Base-by-base conservation (phyloP, 73 alveolate genomes). In the Blepharisma japonicum region DNA sequence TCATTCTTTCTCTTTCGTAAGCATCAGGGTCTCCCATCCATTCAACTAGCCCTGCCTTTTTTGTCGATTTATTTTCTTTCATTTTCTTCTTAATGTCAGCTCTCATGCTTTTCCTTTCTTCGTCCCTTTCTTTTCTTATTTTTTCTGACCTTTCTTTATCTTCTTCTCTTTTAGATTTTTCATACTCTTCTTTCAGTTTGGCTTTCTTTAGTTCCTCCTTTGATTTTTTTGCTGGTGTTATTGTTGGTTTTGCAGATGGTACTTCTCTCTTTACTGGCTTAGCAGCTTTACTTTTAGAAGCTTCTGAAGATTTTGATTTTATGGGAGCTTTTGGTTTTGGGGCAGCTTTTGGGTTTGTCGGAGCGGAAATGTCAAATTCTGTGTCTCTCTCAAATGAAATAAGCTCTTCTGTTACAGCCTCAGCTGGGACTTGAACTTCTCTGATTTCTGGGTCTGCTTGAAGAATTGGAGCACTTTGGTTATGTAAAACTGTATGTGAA, bases 401-500 rank as follows among this genome's bases (percentile, higher is more conserved):
- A 32, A 32, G 42, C 42, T 32, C 42, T 32, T 32, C 42, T 32
- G 42, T 32, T 32, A 3, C 42, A 32, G 42, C 5, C 3, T 32
- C 42, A 32, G 42, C 42, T 32, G 42, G 42, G 42, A 32, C 42
- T 32, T 32, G 42, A 32, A 32, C 42, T 32, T 32, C 42, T 32
- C 42, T 32, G 42, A 32, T 32, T 32, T 32, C 42, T 32, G 42
- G 61, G 55, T 71, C 20, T 72, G 71, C 42, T 27, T 81, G 54
- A 6, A 83, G 80, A 72, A 71, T 84, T 25, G 77, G 77, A 14
- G 82, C 72, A 51, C 78, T 78, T 67, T 88, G 71, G 66, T 88
- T 88, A 68, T 88, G 95, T 18, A 88, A 66, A 20, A 88, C 81
- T 5, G 95, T 88, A 70, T 88, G 95, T 45, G 86, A 49, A 81